Percentiles rank a stretch among this genome's conserved stretches.
These are phyloP conservation scores for Tephrocybe sp. DNA, from an alignment of 768 basidiomycete species.

Conservation along the genomic window DNA sequence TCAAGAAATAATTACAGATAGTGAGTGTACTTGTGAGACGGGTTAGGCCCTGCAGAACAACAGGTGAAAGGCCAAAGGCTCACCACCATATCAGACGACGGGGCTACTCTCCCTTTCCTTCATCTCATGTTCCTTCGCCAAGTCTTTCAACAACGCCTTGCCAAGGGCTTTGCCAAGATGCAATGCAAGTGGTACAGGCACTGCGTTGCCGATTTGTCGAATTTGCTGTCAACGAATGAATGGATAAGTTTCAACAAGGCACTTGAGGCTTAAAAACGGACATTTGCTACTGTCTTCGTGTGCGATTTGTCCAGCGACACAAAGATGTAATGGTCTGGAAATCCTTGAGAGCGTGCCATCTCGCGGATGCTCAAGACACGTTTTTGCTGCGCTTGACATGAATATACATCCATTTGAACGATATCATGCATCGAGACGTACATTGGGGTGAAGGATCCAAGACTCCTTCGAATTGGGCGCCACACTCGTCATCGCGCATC, in stretches of 20 bases:
- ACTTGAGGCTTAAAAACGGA: slow-evolving; percentile 35
- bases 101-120: slow-evolving; percentile 44
- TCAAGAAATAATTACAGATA: too few species aligned
- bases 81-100: slow-evolving; percentile 24
- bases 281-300: slow-evolving; percentile 44
- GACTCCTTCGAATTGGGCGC: slow-evolving; percentile 48
- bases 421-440: slow-evolving; percentile 14
- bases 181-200: slow-evolving; percentile 65
- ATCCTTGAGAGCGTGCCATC: slow-evolving; percentile 74
- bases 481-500: slow-evolving; percentile 60
- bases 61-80: not conserved
- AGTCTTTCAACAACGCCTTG: slow-evolving; percentile 42
- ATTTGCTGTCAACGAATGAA: slow-evolving; percentile 48
- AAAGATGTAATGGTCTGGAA: slow-evolving; percentile 70
- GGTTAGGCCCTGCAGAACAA: too few species aligned
- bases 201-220: slow-evolving; percentile 78
- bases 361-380: slow-evolving; percentile 67
- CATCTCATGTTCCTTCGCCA: slow-evolving; percentile 42
- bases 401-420: too few species aligned
- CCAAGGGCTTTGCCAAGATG: slow-evolving; percentile 55
- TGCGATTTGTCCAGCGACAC: slow-evolving; percentile 37
- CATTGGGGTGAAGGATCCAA: slow-evolving; percentile 42
- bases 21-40: too few species aligned
- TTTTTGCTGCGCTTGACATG: slow-evolving; percentile 63
- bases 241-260: too few species aligned